phyloP scores from a whole-genome alignment of 1,284 basidiomycete species.

The Stygiomarasmius scandens region DNA sequence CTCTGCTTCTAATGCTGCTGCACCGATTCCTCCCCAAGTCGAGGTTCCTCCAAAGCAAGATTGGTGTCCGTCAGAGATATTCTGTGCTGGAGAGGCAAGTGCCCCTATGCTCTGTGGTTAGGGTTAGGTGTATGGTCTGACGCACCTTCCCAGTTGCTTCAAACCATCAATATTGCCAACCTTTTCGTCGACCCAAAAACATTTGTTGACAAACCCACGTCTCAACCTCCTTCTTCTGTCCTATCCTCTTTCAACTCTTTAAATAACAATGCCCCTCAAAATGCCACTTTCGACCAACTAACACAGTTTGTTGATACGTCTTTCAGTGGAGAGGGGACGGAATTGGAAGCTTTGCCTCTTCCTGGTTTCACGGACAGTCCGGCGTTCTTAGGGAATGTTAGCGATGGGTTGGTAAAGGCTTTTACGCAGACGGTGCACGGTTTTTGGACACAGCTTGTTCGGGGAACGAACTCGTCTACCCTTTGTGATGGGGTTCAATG shows the following conservation, averaged over 20 bases:
- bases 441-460: constrained; percentile 81
- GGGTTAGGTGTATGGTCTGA: constrained; percentile 4
- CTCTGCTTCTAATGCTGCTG: constrained; percentile 50
- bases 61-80: constrained; percentile 82
- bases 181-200: constrained; percentile 86
- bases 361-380: constrained; percentile 68
- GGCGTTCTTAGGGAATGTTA: constrained; percentile 71
- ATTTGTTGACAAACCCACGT: constrained; percentile 72
- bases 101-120: constrained; percentile 30
- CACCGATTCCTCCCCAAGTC: constrained; percentile 67
- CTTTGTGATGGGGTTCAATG: constrained; percentile 68
- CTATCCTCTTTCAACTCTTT: constrained; percentile 71
- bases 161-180: constrained; percentile 82
- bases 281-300: constrained; percentile 57
- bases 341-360: constrained; percentile 69
- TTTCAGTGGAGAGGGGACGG: constrained; percentile 85
- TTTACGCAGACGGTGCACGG: constrained; percentile 80
- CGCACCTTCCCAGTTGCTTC: constrained; percentile 58
- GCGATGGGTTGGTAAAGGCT: constrained; percentile 70
- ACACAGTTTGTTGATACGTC: constrained; percentile 75
- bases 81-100: constrained; percentile 82
- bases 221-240: constrained; percentile 40
- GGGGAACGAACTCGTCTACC: constrained; percentile 71
- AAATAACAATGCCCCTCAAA: constrained; percentile 29
- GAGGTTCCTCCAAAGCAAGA: constrained; percentile 71